Evolutionary conservation across 2,329 filamentous ascomycete genomes (phyloP).

Genomic region (Chalaropsis ovoidea): DNA sequence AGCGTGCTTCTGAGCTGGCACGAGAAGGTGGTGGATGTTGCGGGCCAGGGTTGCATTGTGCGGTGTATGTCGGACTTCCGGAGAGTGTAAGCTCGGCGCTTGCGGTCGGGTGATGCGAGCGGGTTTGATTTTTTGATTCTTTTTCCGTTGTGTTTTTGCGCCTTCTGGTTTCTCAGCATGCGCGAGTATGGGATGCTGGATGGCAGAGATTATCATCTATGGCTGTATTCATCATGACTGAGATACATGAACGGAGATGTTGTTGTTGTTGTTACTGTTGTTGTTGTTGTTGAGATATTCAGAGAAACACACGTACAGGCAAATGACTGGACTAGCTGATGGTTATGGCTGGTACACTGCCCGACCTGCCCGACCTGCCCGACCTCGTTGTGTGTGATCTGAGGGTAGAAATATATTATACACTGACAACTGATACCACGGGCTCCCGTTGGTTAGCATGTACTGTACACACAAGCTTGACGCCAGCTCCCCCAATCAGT

Average conservation of each 20-base stretch:
- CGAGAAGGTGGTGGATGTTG: conserved; percentile 93
- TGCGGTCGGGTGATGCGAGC: neutral
- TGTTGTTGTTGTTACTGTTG: no score
- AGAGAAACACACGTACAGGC: neutral
- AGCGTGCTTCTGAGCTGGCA: conserved; percentile 97
- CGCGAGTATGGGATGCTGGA: neutral
- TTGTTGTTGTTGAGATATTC: neutral
- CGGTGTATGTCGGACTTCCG: conserved; percentile 94
- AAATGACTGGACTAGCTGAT: neutral
- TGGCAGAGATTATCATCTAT: neutral
- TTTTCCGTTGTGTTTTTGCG: neutral
- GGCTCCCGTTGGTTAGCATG: no score
- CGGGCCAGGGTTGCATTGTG: conserved; percentile 81
- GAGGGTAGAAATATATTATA: no score
- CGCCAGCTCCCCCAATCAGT: neutral
- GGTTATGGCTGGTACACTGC: no score
- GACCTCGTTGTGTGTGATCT: no score
- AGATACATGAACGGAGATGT: conserved; percentile 1
- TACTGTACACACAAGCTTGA: no score
- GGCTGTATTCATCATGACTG: neutral
- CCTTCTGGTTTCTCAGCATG: neutral
- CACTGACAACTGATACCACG: neutral
- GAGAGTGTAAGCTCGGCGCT: conserved; percentile 42
- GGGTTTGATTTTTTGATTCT: neutral
- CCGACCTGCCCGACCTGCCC: no score